Evolutionary conservation across 1,284 basidiomycete genomes (phyloP).

Genomic region (Heterobasidion occidentale): DNA sequence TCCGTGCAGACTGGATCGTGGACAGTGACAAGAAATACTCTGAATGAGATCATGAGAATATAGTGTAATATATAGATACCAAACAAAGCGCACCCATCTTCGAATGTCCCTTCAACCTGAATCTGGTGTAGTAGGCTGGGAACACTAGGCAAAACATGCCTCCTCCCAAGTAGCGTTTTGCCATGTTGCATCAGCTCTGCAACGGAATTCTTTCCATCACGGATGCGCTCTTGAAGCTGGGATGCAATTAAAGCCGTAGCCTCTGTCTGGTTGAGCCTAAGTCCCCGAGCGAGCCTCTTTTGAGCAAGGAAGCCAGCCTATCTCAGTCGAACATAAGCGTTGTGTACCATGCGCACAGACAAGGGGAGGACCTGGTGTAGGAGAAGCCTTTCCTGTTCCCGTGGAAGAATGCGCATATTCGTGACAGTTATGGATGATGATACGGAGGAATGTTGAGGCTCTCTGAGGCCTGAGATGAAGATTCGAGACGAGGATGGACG

Average conservation of each 20-base stretch:
- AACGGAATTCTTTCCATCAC: slow-evolving; percentile 90
- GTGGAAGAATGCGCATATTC: slow-evolving; percentile 18
- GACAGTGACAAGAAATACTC: slow-evolving; percentile 91
- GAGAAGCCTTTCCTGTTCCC: slow-evolving; percentile 20
- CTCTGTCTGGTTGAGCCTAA: slow-evolving; percentile 84
- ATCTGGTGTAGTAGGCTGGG: slow-evolving; percentile 68
- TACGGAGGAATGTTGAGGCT: background rate
- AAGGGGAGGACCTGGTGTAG: slow-evolving; percentile 10
- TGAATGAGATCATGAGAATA: slow-evolving; percentile 20
- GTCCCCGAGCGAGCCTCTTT: slow-evolving; percentile 86
- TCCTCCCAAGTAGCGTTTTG: slow-evolving; percentile 80
- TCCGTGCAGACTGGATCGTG: slow-evolving; percentile 90
- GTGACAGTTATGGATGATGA: background rate
- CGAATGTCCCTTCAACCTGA: slow-evolving; percentile 90
- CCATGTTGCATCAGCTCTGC: slow-evolving; percentile 89
- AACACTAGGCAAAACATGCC: slow-evolving; percentile 85
- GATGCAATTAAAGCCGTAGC: slow-evolving; percentile 85
- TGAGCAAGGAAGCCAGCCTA: slow-evolving; percentile 81
- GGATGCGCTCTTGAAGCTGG: slow-evolving; percentile 89
- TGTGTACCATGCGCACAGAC: background rate
- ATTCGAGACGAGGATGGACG: too few relatives aligned
- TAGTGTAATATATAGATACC: background rate
- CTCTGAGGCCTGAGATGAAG: background rate
- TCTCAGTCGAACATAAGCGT: background rate
- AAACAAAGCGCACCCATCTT: slow-evolving; percentile 54